phyloP scores from a whole-genome alignment of 495 filamentous ascomycete species.

The Articulospora tetracladia region DNA sequence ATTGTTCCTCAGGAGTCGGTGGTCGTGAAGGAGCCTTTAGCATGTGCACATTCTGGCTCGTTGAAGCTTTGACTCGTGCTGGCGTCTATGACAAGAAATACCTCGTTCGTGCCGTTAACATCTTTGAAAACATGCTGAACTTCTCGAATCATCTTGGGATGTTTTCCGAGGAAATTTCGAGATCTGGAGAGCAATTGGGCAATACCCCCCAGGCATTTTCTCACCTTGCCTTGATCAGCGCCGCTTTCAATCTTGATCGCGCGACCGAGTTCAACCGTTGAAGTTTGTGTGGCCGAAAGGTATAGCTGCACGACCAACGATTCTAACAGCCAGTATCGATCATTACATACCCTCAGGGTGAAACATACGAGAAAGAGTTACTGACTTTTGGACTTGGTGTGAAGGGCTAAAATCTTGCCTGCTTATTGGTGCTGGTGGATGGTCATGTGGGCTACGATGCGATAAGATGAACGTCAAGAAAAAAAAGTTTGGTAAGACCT shows the following conservation, averaged over 20 bases:
- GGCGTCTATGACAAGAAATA: slow-evolving; percentile 62
- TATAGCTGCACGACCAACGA: too few relatives aligned
- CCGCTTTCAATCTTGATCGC: slow-evolving; percentile 66
- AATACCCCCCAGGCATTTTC: slow-evolving; percentile 75
- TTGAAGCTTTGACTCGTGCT: slow-evolving; percentile 69
- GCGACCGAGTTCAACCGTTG: slow-evolving; percentile 11
- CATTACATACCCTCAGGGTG: too few relatives aligned
- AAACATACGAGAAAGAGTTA: too few relatives aligned
- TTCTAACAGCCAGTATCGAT: too few relatives aligned
- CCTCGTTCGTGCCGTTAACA: slow-evolving; percentile 54
- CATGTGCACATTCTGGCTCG: slow-evolving; percentile 75
- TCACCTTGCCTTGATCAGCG: slow-evolving; percentile 66
- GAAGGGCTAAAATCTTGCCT: too few relatives aligned
- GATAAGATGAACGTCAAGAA: too few relatives aligned
- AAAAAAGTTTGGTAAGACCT: too few relatives aligned
- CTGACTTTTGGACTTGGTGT: too few relatives aligned
- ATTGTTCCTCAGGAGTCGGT: slow-evolving; percentile 51
- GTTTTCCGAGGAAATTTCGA: slow-evolving; percentile 72
- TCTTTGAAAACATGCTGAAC: slow-evolving; percentile 71
- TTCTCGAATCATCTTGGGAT: slow-evolving; percentile 71
- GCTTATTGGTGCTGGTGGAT: too few relatives aligned
- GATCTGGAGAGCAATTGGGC: slow-evolving; percentile 66
- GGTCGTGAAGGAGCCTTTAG: slow-evolving; percentile 71
- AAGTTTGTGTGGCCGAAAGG: background rate
- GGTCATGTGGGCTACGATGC: too few relatives aligned